Evolutionary conservation across 306 rosid species (phyloP).

Genomic region (Alnus glutinosa): DNA sequence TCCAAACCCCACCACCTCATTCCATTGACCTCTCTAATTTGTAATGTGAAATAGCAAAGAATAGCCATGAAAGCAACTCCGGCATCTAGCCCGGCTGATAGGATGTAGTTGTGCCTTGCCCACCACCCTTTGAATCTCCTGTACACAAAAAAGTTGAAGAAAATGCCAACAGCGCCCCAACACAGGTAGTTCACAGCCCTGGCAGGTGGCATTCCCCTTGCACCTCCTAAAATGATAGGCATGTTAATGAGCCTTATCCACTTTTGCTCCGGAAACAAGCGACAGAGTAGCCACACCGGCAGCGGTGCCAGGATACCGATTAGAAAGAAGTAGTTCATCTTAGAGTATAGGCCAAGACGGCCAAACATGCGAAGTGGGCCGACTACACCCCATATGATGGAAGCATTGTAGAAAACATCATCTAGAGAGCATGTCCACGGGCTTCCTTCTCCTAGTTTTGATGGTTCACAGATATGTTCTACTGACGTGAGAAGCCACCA

Average conservation of each 20-base stretch:
- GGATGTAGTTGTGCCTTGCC: conserved; percentile 69
- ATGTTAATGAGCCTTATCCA: conserved; percentile 60
- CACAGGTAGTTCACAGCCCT: conserved; percentile 44
- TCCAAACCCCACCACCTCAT: conserved; percentile 69
- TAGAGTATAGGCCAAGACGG: conserved; percentile 44
- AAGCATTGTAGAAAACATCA: conserved; percentile 68
- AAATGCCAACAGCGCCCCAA: conserved; percentile 62
- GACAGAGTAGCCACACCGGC: conserved; percentile 49
- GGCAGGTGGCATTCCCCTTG: conserved; percentile 34
- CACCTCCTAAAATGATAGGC: conserved; percentile 50
- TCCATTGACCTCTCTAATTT: conserved; percentile 35
- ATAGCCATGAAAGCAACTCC: conserved; percentile 58
- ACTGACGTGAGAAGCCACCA: conserved; percentile 68
- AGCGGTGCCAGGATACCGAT: conserved; percentile 53
- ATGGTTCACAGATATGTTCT: conserved; percentile 45
- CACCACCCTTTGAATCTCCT: conserved; percentile 51
- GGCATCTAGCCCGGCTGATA: conserved; percentile 73
- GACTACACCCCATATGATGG: conserved; percentile 76
- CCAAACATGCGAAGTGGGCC: conserved; percentile 69
- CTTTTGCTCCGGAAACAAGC: conserved; percentile 43
- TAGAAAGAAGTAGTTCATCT: conserved; percentile 67
- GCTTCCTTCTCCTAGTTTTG: conserved; percentile 46
- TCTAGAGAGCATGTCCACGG: conserved; percentile 80
- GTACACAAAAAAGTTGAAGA: conserved; percentile 60
- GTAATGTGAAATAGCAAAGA: conserved; percentile 52